Evolutionary conservation across 768 basidiomycete species (phyloP), one percentile per base, ranked within the genome.

Genomic region (Kwoniella sp.): DNA sequence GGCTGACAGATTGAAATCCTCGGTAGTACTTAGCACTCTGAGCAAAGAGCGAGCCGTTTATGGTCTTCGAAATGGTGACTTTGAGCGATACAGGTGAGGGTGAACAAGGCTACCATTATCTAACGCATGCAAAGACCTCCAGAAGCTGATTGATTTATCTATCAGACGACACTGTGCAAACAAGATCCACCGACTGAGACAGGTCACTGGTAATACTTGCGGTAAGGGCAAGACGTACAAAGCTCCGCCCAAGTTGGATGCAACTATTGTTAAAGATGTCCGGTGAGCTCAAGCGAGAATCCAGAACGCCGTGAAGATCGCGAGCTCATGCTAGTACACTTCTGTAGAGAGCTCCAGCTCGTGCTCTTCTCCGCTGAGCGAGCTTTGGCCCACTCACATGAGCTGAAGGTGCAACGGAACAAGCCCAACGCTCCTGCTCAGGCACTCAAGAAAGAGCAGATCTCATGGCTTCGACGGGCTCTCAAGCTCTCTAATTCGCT

Each of bases 161-260:
- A 26, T 8, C 80, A 91, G 93, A 70, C 92, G 92, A 70, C 93
- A 98, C 73, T 95, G 92, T 77, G 87, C 89, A 6, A 92, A 92
- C 77, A 87, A 90, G 73, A 89, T 93, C 0, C 92, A 93, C 80
- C 87, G 91, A 53, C 83, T 96, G 44, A 87, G 93, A 67, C 91
- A 90, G 27, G 84, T 87, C 0, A 85, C 93, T 53, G 92, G 90
- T 76, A 85, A 88, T 83, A 90, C 90, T 19, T 90, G 93, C 70
- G 91, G 92, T 29, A 91, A 90, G 76, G 90, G 90, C 24, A 88
- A 88, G 69, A 90, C 92, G 51, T 97, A 91, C 84, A 95, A 92
- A 82, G 91, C 90, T 71, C 77, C 88, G 24, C 86, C 91, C 8
- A 80, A 86, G 4, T 73, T 93, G 54, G 85, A 84, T 21, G 78